Percentiles rank a stretch among this genome's conserved stretches.
phyloP scores from a whole-genome alignment of 345 rosid species.

The Gossypium australe region DNA sequence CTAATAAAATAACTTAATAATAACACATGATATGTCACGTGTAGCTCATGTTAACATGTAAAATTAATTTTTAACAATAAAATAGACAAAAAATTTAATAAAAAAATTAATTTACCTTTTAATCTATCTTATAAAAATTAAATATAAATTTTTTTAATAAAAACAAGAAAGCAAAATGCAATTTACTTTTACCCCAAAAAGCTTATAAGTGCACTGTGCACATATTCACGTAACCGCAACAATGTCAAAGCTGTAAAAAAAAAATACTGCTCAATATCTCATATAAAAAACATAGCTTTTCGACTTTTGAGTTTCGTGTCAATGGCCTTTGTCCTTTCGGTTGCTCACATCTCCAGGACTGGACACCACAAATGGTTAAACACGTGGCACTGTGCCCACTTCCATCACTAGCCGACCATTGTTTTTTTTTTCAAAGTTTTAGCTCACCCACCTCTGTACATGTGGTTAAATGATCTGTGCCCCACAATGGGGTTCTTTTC shows the following conservation, averaged over 20 bases:
- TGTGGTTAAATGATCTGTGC: slow-evolving; percentile 31
- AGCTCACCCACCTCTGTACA: slow-evolving; percentile 60
- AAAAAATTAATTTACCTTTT: too few species aligned
- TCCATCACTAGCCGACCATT: slow-evolving; percentile 39
- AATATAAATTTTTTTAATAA: too few species aligned
- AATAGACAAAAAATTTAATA: too few species aligned
- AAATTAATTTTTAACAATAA: too few species aligned
- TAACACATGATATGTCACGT: fast-evolving
- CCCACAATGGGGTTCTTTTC: slow-evolving; percentile 4
- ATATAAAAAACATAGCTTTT: too few species aligned
- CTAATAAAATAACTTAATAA: too few species aligned
- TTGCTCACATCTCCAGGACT: background rate
- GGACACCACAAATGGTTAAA: background rate
- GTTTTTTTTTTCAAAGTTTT: slow-evolving; percentile 45
- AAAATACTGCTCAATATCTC: background rate
- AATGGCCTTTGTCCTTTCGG: background rate
- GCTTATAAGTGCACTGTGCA: background rate
- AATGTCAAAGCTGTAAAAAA: background rate
- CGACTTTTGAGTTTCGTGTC: slow-evolving; percentile 9
- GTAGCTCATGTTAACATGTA: fast-evolving
- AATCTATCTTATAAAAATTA: too few species aligned
- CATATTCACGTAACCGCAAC: background rate
- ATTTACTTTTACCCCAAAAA: background rate
- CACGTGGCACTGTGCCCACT: slow-evolving; percentile 18
- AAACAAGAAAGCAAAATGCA: too few species aligned